Base-by-base conservation (phyloP, 805 yeast genomes). In the Candida pseudofarinosa region DNA sequence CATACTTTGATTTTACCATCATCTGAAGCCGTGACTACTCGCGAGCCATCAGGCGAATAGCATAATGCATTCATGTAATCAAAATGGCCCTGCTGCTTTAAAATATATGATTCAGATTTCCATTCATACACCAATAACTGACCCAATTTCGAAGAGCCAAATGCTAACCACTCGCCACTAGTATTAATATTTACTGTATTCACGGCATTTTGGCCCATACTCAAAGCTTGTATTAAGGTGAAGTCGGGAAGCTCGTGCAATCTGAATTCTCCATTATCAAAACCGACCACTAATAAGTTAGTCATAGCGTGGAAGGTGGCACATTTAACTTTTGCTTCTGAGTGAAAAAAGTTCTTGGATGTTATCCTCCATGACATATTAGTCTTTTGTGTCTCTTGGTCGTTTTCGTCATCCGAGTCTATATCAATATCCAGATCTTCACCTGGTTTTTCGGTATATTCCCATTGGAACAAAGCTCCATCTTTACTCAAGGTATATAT, bases 1-100 rank as follows among this genome's bases (percentile, higher is more conserved):
- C 99, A 93, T 13, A 93, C 85, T 62, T 93, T 93, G 50, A 93
- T 85, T 54, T 90, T 90, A 31, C 99, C 99, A 60, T 93, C 99
- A 58, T 91, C 98, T 1, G 96, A 79, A 2, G 96, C 97, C 1
- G 98, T 91, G 3, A 91, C 93, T 3, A 91, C 75, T 53, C 88
- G 76, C 2, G 95, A 78, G 0, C 98, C 99, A 68, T 93, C 99
- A 0, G 97, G 97, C 0, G 97, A 88, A 56, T 93, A 93, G 28
- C 85, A 79, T 36, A 93, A 59, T 13, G 88, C 74, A 56, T 88
- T 91, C 62, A 89, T 79, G 0, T 96, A 73, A 62, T 93, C 99
- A 58, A 87, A 91, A 65, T 93, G 99, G 18, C 98, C 97, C 65
- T 93, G 99, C 60, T 93, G 99, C 59, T 91, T 90, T 50, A 93